These are phyloP conservation scores for Trebouxiophyceae sp. DNA, from an alignment of 163 green algal genomes.

Conservation along the genomic window DNA sequence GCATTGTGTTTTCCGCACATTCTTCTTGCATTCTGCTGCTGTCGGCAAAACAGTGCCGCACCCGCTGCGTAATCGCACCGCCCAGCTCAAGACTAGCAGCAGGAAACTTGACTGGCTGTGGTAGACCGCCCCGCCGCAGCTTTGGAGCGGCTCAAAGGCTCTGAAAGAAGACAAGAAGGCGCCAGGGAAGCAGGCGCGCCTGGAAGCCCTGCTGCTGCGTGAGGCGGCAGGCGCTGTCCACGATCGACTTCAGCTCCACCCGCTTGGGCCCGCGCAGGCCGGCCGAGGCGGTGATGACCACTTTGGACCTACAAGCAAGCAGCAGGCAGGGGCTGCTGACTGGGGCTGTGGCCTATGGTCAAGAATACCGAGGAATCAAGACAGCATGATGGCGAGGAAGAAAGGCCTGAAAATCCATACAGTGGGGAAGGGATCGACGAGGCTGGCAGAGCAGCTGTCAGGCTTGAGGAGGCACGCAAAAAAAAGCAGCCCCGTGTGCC, in stretches of 20 bases:
- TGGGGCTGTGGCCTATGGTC: background rate
- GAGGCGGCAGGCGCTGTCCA: conserved; percentile 71
- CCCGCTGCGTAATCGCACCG: too few species aligned
- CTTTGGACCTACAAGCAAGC: conserved; percentile 7
- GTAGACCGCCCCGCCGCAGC: too few species aligned
- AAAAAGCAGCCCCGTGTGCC: too few species aligned
- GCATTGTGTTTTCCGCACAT: background rate
- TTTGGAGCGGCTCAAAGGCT: too few species aligned
- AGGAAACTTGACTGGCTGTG: too few species aligned
- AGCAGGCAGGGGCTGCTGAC: background rate
- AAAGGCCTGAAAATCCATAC: background rate
- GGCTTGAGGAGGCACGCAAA: too few species aligned
- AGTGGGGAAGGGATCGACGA: too few species aligned
- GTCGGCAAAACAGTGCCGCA: too few species aligned
- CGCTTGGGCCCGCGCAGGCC: conserved; percentile 65
- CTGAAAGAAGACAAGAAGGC: too few species aligned
- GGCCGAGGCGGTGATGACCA: conserved; percentile 43
- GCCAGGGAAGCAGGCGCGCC: too few species aligned
- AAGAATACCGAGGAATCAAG: background rate
- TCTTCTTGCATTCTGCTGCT: background rate
- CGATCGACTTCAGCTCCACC: conserved; percentile 86
- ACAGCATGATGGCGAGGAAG: background rate
- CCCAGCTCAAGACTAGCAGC: too few species aligned
- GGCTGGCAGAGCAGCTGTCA: background rate
- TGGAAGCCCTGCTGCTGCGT: too few species aligned